Evolutionary conservation across 441 rosid genomes (phyloP).

Genomic region (Arabidopsis hybrid): DNA sequence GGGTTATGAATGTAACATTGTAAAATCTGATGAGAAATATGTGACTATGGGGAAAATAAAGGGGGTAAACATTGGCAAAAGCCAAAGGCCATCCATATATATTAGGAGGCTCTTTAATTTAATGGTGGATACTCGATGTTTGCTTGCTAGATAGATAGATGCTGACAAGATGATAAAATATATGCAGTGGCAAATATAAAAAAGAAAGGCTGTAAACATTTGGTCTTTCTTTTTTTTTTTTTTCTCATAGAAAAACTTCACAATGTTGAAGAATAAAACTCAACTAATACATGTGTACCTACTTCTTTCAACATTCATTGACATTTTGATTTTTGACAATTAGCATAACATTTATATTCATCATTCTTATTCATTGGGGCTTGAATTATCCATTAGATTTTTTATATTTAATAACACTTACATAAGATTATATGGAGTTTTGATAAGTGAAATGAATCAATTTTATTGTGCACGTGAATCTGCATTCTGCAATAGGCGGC

Average conservation of each 20-base stretch:
- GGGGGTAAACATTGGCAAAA: slow-evolving; percentile 10
- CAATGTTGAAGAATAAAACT: slow-evolving; percentile 12
- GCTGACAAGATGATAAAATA: slow-evolving; percentile 35
- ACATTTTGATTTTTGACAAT: background rate
- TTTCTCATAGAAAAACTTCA: background rate
- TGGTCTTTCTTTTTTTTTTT: background rate
- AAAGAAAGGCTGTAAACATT: slow-evolving; percentile 38
- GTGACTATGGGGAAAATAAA: background rate
- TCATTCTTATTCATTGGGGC: background rate
- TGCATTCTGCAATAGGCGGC: slow-evolving; percentile 5
- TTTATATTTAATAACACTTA: background rate
- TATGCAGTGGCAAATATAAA: slow-evolving; percentile 14
- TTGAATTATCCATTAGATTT: background rate
- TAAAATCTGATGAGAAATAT: background rate
- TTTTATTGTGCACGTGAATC: slow-evolving; percentile 18
- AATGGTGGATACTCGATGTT: slow-evolving; percentile 36
- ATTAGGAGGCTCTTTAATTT: slow-evolving; percentile 23
- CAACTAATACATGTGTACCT: background rate
- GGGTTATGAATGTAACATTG: background rate
- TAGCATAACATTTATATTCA: background rate
- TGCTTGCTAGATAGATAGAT: background rate
- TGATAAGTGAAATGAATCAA: background rate
- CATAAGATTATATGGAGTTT: background rate
- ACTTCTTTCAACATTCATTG: background rate
- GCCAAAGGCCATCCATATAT: slow-evolving; percentile 2